Percentiles rank a stretch among this genome's conserved stretches.
These are phyloP conservation scores for Nicotiana benthamiana DNA, from an alignment of 257 asterid species.

Conservation along the genomic window DNA sequence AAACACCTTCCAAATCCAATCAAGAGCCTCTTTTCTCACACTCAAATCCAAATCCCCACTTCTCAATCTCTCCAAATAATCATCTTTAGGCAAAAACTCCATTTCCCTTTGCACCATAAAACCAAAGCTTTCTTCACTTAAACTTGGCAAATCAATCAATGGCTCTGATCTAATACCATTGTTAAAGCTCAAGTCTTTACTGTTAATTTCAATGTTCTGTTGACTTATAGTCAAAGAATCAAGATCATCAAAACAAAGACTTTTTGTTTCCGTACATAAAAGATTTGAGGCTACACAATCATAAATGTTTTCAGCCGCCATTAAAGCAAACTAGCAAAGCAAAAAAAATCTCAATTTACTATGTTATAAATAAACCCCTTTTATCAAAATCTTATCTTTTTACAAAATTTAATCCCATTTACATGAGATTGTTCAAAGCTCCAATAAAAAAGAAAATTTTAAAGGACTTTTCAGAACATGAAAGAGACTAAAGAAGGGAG, in stretches of 20 bases:
- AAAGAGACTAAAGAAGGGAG: slow-evolving; percentile 4
- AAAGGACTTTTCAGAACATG: slow-evolving; percentile 1
- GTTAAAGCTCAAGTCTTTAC: slow-evolving; percentile 22
- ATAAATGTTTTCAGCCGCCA: slow-evolving; percentile 48
- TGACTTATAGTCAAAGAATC: slow-evolving; percentile 21
- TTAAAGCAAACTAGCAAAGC: slow-evolving; percentile 6
- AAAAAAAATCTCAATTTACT: background rate
- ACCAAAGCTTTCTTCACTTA: slow-evolving; percentile 36
- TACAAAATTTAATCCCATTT: background rate
- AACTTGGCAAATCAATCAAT: slow-evolving; percentile 28
- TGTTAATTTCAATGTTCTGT: slow-evolving; percentile 19
- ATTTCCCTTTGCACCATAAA: slow-evolving; percentile 56
- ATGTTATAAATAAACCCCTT: slow-evolving; percentile 27
- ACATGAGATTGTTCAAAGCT: background rate
- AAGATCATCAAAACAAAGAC: slow-evolving; percentile 37
- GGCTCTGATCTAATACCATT: slow-evolving; percentile 32
- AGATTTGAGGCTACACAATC: slow-evolving; percentile 34
- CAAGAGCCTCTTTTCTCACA: slow-evolving; percentile 56
- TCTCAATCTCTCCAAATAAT: slow-evolving; percentile 65
- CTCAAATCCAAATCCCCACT: slow-evolving; percentile 57
- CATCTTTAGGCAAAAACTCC: slow-evolving; percentile 47
- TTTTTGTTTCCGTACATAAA: slow-evolving; percentile 40
- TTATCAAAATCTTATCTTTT: slow-evolving; percentile 10
- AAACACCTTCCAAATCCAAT: slow-evolving; percentile 78
- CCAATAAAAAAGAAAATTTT: background rate